Evolutionary conservation across 345 rosid species (phyloP), one percentile per base, ranked within the genome.

Genomic region (Draba incana): DNA sequence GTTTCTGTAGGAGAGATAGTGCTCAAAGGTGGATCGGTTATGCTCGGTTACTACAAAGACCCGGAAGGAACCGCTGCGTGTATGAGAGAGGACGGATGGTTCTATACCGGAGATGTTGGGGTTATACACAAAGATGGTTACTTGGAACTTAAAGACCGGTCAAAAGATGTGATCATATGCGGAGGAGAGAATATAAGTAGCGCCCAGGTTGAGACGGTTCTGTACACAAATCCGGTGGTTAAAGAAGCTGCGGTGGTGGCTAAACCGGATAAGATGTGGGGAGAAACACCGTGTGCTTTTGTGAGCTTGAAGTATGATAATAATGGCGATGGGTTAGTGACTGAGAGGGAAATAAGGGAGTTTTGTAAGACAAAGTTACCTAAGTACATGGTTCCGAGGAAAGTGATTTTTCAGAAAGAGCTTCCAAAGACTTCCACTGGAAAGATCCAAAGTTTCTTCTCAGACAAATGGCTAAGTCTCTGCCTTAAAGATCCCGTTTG

Each of bases 161-260:
- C 77, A 16, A 87, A 87, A 76, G 92, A 87, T 71, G 78, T 83
- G 35, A 81, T 85, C 15, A 83, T 85, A 42, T 78, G 87, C 2
- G 90, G 92, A 4, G 92, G 92, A 47, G 92, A 87, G 78, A 87
- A 85, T 41, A 78, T 85, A 62, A 80, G 86, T 61, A 82, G 80
- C 0, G 75, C 80, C 0, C 85, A 87, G 72, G 83, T 85, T 24
- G 88, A 87, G 63, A 70, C 84, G 2, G 84, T 87, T 64, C 48
- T 87, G 76, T 87, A 87, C 15, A 61, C 72, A 3, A 79, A 87
- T 25, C 88, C 93, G 1, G 82, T 78, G 54, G 75, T 87, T 53
- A 66, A 81, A 9, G 93, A 85, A 67, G 93, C 77, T 1, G 90
- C 93, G 11, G 90, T 85, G 68, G 93, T 85, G 55, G 90, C 84